Evolutionary conservation across 2,329 filamentous ascomycete genomes (phyloP).

Genomic region (Scedosporium dehoogii): DNA sequence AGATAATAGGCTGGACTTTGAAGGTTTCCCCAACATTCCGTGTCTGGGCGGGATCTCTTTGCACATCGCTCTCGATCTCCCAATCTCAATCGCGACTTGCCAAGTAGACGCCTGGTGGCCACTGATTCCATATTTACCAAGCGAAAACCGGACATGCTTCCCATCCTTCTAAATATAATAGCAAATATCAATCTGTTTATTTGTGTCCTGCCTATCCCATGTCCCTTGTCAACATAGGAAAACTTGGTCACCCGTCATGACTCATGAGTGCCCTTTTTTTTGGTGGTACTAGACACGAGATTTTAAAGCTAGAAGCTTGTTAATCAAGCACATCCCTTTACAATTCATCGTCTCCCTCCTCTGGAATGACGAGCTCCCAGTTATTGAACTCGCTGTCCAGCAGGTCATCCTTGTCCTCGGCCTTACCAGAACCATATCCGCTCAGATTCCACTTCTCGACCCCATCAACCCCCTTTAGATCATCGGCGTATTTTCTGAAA

Average conservation of each 20-base stretch:
- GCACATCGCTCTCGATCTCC: too few relatives aligned
- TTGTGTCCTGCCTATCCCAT: too few relatives aligned
- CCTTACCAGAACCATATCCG: conserved; percentile 33
- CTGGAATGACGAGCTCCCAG: conserved; percentile 15
- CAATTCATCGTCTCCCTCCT: neutral
- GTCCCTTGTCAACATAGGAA: too few relatives aligned
- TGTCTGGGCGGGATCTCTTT: conserved; percentile 36
- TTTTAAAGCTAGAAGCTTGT: neutral
- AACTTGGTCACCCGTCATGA: too few relatives aligned
- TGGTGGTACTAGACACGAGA: too few relatives aligned
- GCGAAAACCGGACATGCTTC: too few relatives aligned
- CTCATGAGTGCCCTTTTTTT: too few relatives aligned
- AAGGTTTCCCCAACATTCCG: conserved; percentile 34
- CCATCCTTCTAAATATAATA: too few relatives aligned
- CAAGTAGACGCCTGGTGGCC: too few relatives aligned
- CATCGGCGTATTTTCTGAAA: conserved; percentile 26
- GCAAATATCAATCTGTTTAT: too few relatives aligned
- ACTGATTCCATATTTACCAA: too few relatives aligned
- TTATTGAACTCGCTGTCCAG: conserved; percentile 13
- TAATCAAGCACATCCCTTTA: neutral
- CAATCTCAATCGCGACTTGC: too few relatives aligned
- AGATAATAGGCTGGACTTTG: conserved; percentile 31
- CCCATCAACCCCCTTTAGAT: conserved; percentile 30
- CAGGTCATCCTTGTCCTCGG: conserved; percentile 25
- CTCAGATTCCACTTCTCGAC: conserved; percentile 38